Base-by-base conservation (phyloP, 371 early-diverging fungal species). In the Mucor sp. region DNA sequence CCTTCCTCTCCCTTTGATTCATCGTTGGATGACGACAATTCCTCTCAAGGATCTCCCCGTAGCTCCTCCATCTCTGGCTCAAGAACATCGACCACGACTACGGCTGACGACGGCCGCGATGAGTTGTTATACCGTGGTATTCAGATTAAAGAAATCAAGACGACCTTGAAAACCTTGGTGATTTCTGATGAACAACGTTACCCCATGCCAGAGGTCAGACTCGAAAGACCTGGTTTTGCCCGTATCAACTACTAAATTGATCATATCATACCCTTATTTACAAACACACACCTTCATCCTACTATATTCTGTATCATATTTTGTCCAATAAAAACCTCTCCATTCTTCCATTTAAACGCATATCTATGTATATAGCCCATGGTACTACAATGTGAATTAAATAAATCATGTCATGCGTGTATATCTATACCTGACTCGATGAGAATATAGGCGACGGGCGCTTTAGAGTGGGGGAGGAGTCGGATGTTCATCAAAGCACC, bases 141-240 rank as follows among this genome's bases (percentile, higher is more conserved):
- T 43, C 76, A 73, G n/a, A 77, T 84, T 19, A 84, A 84, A 59
- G 81, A 84, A 60, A 79, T 84, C 65, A 84, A 84, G 48, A 73
- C 80, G 14, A 84, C 84, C 9, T 57, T 84, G 3, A 84, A 84
- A 39, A 67, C 81, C 4, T 73, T 84, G 74, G 76, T 84, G 4
- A 77, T 84, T 37, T 78, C 84, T 1, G 75, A 81, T 41, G 68
- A 79, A 35, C 76, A 75, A 9, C 61, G 72, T 28, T 67, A 68
- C 41, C 84, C 84, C 11, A 77, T 84, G 78, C 78, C 78, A 11
- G 60, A 76, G 58, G 66, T 81, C 9, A 76, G 75, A 47, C 62
- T 84, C 9, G 77, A 81, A 57, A 68, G 84, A 64, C 84, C 84
- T 53, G 74, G 80, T 11, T 79, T 81, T 69, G 84, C 81, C 53